phyloP scores from a whole-genome alignment of 164 flowering plant species.

The Vitis riparia region DNA sequence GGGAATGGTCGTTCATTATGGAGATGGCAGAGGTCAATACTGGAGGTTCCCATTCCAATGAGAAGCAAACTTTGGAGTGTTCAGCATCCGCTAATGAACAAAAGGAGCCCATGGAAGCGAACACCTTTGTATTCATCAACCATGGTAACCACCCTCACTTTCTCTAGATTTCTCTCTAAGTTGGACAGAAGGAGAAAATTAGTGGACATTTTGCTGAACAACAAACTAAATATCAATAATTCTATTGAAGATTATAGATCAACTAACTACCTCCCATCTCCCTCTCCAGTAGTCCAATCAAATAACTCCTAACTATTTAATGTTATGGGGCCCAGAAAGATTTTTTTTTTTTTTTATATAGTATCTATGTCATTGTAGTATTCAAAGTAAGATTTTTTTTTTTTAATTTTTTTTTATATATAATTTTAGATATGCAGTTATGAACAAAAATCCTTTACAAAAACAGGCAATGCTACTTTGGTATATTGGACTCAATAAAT shows the following conservation, averaged over 20 bases:
- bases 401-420: too few species aligned
- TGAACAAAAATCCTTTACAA: too few species aligned
- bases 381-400: too few species aligned
- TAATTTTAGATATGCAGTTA: not conserved
- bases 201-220: too few species aligned
- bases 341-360: not conserved
- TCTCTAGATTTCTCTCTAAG: not conserved
- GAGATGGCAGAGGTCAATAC: conserved; percentile 26
- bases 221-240: too few species aligned
- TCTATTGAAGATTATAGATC: too few species aligned
- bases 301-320: not conserved
- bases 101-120: conserved; percentile 13
- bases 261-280: not conserved
- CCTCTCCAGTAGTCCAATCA: not conserved
- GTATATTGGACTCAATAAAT: not conserved
- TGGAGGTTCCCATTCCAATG: conserved; percentile 22
- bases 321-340: not conserved
- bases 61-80: conserved; percentile 20
- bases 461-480: not conserved
- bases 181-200: not conserved
- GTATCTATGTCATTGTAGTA: too few species aligned
- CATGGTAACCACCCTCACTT: conserved; percentile 29
- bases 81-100: conserved; percentile 23
- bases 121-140: conserved; percentile 32
- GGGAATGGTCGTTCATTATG: conserved; percentile 28